Evolutionary conservation across 306 rosid species (phyloP).

Genomic region (Neltuma alba): DNA sequence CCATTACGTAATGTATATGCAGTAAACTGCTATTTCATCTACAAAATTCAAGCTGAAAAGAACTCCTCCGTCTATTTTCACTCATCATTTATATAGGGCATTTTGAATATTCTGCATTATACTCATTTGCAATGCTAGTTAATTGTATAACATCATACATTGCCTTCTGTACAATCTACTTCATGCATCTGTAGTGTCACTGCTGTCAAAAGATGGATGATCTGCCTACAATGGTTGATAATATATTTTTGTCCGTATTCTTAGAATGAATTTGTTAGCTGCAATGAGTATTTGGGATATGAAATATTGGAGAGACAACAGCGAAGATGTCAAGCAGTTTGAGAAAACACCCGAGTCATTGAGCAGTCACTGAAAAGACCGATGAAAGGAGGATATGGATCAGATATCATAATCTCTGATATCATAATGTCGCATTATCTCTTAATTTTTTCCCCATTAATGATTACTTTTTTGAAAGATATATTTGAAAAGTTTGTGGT

Average conservation of each 20-base stretch:
- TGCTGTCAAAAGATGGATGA: too few relatives aligned
- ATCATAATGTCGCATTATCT: too few relatives aligned
- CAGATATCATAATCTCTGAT: slow-evolving; percentile 3
- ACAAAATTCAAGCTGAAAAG: too few relatives aligned
- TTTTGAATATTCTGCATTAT: too few relatives aligned
- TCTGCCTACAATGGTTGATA: not conserved
- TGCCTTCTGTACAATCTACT: not conserved
- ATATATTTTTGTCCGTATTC: not conserved
- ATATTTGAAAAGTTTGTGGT: slow-evolving; percentile 10
- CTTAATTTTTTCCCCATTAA: not conserved
- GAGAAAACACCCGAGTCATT: slow-evolving; percentile 16
- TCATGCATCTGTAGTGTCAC: too few relatives aligned
- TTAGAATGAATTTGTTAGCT: not conserved
- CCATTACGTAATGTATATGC: too few relatives aligned
- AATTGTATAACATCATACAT: not conserved
- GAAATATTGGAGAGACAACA: slow-evolving; percentile 15
- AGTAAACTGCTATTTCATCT: too few relatives aligned
- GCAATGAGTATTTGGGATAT: not conserved
- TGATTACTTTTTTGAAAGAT: not conserved
- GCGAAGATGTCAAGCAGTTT: not conserved
- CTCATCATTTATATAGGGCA: too few relatives aligned
- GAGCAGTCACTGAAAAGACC: slow-evolving; percentile 15
- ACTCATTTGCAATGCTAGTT: too few relatives aligned
- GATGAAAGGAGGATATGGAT: not conserved
- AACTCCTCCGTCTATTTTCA: too few relatives aligned